Base-by-base conservation (phyloP, 768 basidiomycete genomes). In the Botryobasidium botryosum region DNA sequence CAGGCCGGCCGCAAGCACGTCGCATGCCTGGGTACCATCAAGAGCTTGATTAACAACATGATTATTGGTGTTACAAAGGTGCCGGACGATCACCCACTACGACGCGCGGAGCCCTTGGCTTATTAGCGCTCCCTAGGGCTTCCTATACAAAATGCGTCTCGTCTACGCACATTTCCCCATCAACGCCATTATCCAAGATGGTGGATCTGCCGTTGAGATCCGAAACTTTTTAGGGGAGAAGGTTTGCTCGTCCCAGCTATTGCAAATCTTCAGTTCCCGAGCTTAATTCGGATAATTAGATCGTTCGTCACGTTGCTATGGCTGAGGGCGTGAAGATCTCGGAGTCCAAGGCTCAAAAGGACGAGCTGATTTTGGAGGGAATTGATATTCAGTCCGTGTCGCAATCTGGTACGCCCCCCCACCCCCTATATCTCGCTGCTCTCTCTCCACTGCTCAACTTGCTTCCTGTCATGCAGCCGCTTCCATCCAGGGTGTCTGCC, bases 101-200 rank as follows among this genome's bases (percentile, higher is more conserved):
- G 18, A 27, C 29, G 4, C 39, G 39, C 31, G 17, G 24, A 33
- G 20, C 6, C 26, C 8, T 18, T 10, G 12, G 7, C 38, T 5
- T 1, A 25, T 29, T 43, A 38, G 17, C 13, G 8, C 35, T 35
- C 21, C 39, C 17, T 54, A 91, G 91, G 94, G 94, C 51, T 99
- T 97, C 78, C 77, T 78, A 56, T 99, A 99, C 76, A 99, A 97
- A 80, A 96, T 99, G 92, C 86, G 91, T 55, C 74, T 88, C 23
- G 94, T 99, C 43, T 99, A 97, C 60, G 94, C 94, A 56, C 94
- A 99, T 71, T 99, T 99, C 72, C 94, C 94, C 50, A 94, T 99
- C 73, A 99, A 99, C 71, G 80, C 81, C 61, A 92, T 94, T 62
- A 85, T 92, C 57, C 78, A 83, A 61, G 75, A 83, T 6, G 62